Evolutionary conservation across 495 filamentous ascomycete genomes (phyloP).

Genomic region (Aspergillus wentii): DNA sequence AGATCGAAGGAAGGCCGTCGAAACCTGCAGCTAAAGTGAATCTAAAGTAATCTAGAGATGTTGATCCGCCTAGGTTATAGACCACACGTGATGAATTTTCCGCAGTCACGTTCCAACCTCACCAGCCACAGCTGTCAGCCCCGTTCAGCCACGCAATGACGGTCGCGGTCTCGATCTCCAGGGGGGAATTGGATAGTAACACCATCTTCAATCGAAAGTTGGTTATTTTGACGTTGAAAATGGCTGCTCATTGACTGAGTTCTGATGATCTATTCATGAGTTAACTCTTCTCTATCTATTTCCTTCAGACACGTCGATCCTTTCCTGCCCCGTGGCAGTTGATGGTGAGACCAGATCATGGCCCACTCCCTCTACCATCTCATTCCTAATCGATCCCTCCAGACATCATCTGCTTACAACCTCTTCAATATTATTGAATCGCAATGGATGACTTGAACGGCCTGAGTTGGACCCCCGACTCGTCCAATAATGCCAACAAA

Average conservation of each 20-base stretch:
- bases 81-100: too few species aligned
- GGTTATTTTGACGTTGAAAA: too few species aligned
- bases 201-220: not conserved
- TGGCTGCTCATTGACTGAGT: too few species aligned
- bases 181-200: conserved; percentile 3
- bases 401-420: conserved; percentile 10
- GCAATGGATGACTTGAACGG: conserved; percentile 57
- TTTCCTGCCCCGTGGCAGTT: conserved; percentile 3
- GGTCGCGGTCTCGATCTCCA: conserved; percentile 8
- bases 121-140: conserved; percentile 2
- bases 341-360: conserved; percentile 13
- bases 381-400: conserved; percentile 17
- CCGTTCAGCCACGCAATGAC: conserved; percentile 9
- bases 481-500: conserved; percentile 34
- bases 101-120: not conserved
- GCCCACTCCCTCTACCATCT: conserved; percentile 8
- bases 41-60: too few species aligned
- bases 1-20: too few species aligned
- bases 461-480: conserved; percentile 47
- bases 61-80: too few species aligned
- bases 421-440: conserved; percentile 6
- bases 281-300: conserved; percentile 1
- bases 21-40: too few species aligned
- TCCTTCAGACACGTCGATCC: not conserved
- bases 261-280: not conserved